phyloP scores from a whole-genome alignment of 1,139 yeast species.

The Pichia sp. region DNA sequence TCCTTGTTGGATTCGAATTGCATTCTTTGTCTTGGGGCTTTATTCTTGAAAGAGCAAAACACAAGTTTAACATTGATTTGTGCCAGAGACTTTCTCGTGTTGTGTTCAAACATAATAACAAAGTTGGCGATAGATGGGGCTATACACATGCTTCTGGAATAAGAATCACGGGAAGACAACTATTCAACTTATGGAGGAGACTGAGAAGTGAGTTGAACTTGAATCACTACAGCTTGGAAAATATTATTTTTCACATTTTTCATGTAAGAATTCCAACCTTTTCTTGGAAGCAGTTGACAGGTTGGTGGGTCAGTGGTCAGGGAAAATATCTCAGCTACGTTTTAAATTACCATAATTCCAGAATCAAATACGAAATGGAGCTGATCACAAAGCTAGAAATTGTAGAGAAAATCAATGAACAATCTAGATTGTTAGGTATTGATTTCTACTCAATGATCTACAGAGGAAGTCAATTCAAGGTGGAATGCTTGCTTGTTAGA shows the following conservation, averaged over 20 bases:
- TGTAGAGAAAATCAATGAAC: constrained; percentile 70
- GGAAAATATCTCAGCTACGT: constrained; percentile 37
- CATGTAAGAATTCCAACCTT: constrained; percentile 67
- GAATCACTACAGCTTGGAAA: constrained; percentile 71
- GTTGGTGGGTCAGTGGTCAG: constrained; percentile 41
- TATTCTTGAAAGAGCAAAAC: constrained; percentile 58
- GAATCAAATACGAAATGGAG: constrained; percentile 46
- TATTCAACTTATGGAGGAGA: constrained; percentile 80
- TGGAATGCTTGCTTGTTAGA: constrained; percentile 75
- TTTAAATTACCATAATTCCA: constrained; percentile 47
- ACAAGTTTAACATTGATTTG: constrained; percentile 49
- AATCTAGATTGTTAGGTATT: constrained; percentile 81
- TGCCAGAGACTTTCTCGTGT: constrained; percentile 51
- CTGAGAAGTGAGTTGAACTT: constrained; percentile 60
- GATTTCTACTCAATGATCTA: constrained; percentile 85
- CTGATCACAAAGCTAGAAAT: constrained; percentile 62
- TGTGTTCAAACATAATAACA: constrained; percentile 44
- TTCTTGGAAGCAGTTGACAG: constrained; percentile 45
- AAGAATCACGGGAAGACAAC: constrained; percentile 70
- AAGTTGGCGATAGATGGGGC: constrained; percentile 75
- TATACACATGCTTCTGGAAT: constrained; percentile 71
- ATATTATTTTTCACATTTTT: constrained; percentile 61
- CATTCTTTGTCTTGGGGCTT: constrained; percentile 89
- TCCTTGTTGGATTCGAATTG: constrained; percentile 80
- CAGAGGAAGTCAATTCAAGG: constrained; percentile 90